These are phyloP conservation scores for Dactylellina leptospora DNA, from an alignment of 2,329 filamentous ascomycete species.

Conservation along the genomic window DNA sequence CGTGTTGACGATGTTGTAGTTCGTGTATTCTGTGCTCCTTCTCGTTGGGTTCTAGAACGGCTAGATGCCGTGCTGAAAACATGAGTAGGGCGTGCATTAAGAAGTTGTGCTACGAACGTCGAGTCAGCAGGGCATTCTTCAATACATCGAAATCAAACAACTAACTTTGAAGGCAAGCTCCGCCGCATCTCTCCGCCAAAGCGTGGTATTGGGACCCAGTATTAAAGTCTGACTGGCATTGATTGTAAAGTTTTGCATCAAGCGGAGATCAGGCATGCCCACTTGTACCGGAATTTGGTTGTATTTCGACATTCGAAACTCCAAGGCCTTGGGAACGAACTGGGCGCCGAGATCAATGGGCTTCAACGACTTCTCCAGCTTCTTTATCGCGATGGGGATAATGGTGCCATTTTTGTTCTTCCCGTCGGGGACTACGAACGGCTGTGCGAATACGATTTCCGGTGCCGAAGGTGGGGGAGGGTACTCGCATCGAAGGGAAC, in stretches of 20 bases:
- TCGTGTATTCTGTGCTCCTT: constrained; percentile 42
- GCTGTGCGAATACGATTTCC: constrained; percentile 50
- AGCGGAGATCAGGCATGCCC: constrained; percentile 45
- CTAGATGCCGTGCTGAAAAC: constrained; percentile 47
- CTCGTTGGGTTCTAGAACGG: constrained; percentile 40
- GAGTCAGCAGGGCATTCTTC: neutral
- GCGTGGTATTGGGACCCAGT: constrained; percentile 39
- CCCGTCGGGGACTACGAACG: constrained; percentile 31
- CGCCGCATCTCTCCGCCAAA: constrained; percentile 45
- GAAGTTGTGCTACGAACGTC: constrained; percentile 40
- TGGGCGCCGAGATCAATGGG: constrained; percentile 40
- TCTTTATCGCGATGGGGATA: constrained; percentile 41
- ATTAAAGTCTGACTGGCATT: constrained; percentile 50
- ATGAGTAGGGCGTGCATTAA: constrained; percentile 49
- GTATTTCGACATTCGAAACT: constrained; percentile 52
- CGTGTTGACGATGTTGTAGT: constrained; percentile 49
- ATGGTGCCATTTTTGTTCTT: constrained; percentile 21
- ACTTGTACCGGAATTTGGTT: constrained; percentile 51
- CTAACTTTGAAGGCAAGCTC: constrained; percentile 51
- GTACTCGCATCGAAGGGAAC: constrained; percentile 48
- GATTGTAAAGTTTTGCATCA: constrained; percentile 51
- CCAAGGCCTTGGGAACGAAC: constrained; percentile 37
- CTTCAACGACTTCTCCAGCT: constrained; percentile 47
- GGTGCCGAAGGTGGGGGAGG: constrained; percentile 49
- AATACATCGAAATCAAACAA: neutral